These are phyloP conservation scores for Phytophthora litchii DNA, from an alignment of 352 stramenopile genomes.

Conservation along the genomic window DNA sequence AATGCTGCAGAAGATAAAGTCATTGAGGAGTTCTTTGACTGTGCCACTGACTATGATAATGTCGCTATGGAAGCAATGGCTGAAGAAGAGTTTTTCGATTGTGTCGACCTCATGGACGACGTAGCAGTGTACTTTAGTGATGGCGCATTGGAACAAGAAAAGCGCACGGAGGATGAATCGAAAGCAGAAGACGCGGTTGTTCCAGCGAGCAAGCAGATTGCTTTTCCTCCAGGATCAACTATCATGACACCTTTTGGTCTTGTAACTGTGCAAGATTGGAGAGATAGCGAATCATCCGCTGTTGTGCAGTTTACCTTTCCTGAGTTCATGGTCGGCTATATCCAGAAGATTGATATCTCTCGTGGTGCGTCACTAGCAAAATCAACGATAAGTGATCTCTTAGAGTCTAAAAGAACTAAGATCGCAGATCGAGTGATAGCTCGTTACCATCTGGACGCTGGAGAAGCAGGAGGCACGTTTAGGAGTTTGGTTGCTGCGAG, in stretches of 20 bases:
- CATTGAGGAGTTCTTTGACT: conserved; percentile 89
- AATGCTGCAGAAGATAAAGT: conserved; percentile 54
- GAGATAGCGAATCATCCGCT: conserved; percentile 38
- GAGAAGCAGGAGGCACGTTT: conserved; percentile 37
- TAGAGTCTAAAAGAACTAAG: conserved; percentile 62
- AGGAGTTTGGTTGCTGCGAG: conserved; percentile 63
- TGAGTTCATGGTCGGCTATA: conserved; percentile 55
- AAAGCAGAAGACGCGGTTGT: conserved; percentile 11
- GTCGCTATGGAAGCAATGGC: conserved; percentile 63
- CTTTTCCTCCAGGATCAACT: conserved; percentile 60
- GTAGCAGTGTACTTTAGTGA: conserved; percentile 54
- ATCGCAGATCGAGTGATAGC: conserved; percentile 68
- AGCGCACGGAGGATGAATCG: conserved; percentile 9
- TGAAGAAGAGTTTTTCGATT: conserved; percentile 89
- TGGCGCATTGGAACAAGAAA: conserved; percentile 24
- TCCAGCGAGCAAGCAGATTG: conserved; percentile 6
- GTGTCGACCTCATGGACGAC: conserved; percentile 66
- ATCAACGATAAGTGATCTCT: conserved; percentile 27
- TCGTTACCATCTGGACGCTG: conserved; percentile 53
- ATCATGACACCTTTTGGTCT: conserved; percentile 76
- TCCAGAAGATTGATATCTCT: conserved; percentile 65
- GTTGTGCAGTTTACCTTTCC: conserved; percentile 49
- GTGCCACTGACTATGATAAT: conserved; percentile 61
- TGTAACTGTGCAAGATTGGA: conserved; percentile 60
- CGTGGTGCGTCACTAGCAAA: conserved; percentile 67